A percentile compares a stretch with the other conserved stretches of the same genome.
Evolutionary conservation across 225 moss, liverwort and hornwort species (phyloP).

Genomic region (Lunularia cruciata): DNA sequence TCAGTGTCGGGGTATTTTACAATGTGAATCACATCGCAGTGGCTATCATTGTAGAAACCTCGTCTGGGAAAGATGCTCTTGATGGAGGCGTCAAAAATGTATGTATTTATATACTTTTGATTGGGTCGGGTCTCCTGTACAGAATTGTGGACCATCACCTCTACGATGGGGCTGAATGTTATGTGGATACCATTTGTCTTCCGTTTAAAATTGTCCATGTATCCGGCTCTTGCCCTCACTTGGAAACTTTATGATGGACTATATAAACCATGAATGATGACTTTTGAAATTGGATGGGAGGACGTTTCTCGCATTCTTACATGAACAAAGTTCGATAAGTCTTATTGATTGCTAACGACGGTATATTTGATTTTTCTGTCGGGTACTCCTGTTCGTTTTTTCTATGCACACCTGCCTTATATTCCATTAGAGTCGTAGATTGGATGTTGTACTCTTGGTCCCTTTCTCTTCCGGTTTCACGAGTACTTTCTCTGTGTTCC

Average conservation of each 20-base stretch:
- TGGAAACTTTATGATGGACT: not conserved
- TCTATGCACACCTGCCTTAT: no score
- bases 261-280: no score
- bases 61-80: slow-evolving; percentile 26
- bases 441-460: no score
- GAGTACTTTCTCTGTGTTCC: no score
- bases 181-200: slow-evolving; percentile 12
- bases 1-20: slow-evolving; percentile 16
- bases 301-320: no score
- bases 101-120: slow-evolving; percentile 44
- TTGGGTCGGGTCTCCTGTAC: slow-evolving; percentile 21
- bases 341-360: no score
- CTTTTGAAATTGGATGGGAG: no score
- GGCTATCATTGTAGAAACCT: slow-evolving; percentile 31
- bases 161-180: slow-evolving; percentile 22
- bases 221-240: not conserved
- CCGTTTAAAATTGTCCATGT: not conserved
- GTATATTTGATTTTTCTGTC: no score
- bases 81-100: slow-evolving; percentile 39
- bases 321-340: no score
- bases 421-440: no score
- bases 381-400: no score
- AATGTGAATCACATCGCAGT: slow-evolving; percentile 12
- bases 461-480: no score
- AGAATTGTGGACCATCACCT: slow-evolving; percentile 21